Evolutionary conservation across 139 green algal species (phyloP), one percentile per base, ranked within the genome.

Genomic region (Pseudopediastrum boryanum): DNA sequence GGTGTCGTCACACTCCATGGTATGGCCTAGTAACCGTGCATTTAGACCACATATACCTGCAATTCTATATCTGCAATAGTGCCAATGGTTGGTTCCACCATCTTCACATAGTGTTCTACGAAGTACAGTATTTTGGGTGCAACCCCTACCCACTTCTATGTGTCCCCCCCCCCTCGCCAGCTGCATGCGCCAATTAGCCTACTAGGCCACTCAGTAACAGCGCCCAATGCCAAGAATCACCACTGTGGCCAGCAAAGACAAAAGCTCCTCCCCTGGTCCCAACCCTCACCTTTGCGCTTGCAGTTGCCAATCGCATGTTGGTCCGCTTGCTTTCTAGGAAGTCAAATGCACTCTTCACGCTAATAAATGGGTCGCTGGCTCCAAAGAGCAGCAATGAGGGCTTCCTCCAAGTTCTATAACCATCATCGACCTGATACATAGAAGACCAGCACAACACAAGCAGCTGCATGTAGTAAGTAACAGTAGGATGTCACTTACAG

Each of bases 351-450:
- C 56, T 78, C 27, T 66, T 82, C 16, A 89, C 67, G 31, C 88
- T 50, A 2, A 96, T 70, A 78, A 94, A 94, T 27, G 87, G 80
- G 80, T 96, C 92, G 27, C 73, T 85, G 52, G 72, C 48, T 19
- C 91, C 92, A 81, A 91, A 91, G 7, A 94, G 62, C 35, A 94
- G 71, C 50, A 94, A 62, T 4, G 72, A 84, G 35, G 92, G 87
- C 43, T 87, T 85, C 33, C 83, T 75, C 88, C 90, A 96, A 19
- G 31, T 84, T 5, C 23, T 35, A 83, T 78, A 95, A 7, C 78
- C 87, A 25, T 92, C 83, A 71, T 96, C 84, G 23, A 95, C 85
- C 31, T 82, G 54, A 7, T 8, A 6, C 8, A 13, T 25, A 71
- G 13, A 16, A 29, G 25, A 91, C 74, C 67, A 92, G 77, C n/a